These are phyloP conservation scores for Thuja plicata DNA, from an alignment of 83 land plant genomes.

Conservation along the genomic window DNA sequence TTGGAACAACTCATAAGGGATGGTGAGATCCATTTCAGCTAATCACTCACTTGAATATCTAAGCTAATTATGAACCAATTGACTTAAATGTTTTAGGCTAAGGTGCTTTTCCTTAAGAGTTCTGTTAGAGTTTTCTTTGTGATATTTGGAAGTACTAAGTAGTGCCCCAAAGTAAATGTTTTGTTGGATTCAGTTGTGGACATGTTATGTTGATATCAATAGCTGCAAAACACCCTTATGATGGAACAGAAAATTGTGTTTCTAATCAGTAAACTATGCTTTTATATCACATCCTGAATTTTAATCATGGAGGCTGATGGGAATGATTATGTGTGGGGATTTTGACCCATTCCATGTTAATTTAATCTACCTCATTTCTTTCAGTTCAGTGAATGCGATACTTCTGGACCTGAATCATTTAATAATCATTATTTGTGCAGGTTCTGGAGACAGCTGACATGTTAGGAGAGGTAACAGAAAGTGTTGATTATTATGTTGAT, in stretches of 20 bases:
- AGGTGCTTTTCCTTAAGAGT: background rate
- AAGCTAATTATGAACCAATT: background rate
- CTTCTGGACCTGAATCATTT: background rate
- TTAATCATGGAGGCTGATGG: background rate
- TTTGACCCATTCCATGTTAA: no score
- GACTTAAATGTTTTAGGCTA: background rate
- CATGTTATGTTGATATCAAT: background rate
- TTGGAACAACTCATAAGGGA: no score
- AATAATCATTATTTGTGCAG: conserved; percentile 32
- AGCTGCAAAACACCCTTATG: background rate
- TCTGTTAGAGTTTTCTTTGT: background rate
- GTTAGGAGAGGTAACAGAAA: conserved; percentile 92
- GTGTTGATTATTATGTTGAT: conserved; percentile 90
- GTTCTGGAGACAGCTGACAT: conserved; percentile 94
- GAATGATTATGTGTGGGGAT: background rate
- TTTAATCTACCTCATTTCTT: background rate
- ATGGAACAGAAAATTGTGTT: background rate
- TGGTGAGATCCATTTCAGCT: no score
- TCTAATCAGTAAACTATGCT: no score
- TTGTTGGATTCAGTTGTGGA: background rate
- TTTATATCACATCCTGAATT: background rate
- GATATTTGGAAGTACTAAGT: background rate
- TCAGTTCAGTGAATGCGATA: background rate
- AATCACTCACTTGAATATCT: no score
- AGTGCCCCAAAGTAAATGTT: background rate